Base-by-base conservation (phyloP, 768 basidiomycete species). In the Naganishia kalamii region DNA sequence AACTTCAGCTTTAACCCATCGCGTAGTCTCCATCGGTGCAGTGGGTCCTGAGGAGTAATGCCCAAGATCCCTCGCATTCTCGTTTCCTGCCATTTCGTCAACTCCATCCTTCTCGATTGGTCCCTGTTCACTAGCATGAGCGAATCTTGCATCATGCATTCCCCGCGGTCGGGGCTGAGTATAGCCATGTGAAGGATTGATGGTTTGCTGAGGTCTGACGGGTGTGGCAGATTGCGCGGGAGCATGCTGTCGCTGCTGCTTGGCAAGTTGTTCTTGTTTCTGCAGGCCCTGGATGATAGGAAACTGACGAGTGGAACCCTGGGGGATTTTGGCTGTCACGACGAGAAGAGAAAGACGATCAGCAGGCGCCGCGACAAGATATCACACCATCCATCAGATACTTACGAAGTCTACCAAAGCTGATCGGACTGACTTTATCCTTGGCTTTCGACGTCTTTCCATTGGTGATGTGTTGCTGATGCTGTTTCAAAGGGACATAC, bases 351-450 rank as follows among this genome's bases (percentile, higher is more conserved):
- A 21, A 37, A n/a, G 15, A 13, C 21, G 33, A 35, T 32, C 2
- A 21, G 30, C 33, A 35, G 19, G 30, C 32, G n/a, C 30, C 8
- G 2, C 2, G n/a, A 13, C 8, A 33, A 57, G 2, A 11, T 19
- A 40, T 23, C 1, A 41, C 37, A 23, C 33, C 19, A 19, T 5
- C 10, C 15, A 30, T 12, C n/a, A n/a, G 46, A 57, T 27, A 41
- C 54, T 41, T 27, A 17, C 54, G 54, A 37, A 57, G 37, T 41
- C 40, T 57, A 37, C 54, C 54, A 57, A 57, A 57, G 12, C 54
- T 57, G 35, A 57, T 37, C 21, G 54, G 54, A 27, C 54, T 57
- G 21, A 37, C 19, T 17, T 57, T 57, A 8, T n/a, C 27, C 35
- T 57, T 57, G 54, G 21, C 27, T 35, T 57, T 57, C 13, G 23